phyloP scores from a whole-genome alignment of 83 land plant genomes.

The Picea abies region DNA sequence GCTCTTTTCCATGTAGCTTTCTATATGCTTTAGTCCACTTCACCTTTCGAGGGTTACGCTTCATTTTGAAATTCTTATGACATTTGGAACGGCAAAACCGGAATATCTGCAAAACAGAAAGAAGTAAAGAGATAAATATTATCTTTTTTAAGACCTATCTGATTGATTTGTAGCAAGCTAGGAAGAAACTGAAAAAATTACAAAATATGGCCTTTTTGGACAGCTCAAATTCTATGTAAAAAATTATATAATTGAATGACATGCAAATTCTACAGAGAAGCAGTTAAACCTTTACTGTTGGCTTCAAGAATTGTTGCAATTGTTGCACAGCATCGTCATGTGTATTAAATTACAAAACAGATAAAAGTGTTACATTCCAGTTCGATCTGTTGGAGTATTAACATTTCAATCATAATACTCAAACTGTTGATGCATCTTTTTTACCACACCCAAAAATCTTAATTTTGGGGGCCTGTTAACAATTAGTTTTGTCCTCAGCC shows the following conservation, averaged over 20 bases:
- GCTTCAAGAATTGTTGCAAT: neutral
- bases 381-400: neutral
- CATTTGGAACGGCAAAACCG: constrained; percentile 97
- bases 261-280: neutral
- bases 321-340: neutral
- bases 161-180: neutral
- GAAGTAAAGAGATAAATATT: neutral
- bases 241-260: neutral
- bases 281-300: neutral
- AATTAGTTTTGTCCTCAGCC: neutral
- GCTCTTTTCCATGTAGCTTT: constrained; percentile 90
- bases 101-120: constrained; percentile 61
- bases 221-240: neutral
- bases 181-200: neutral
- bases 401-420: no score
- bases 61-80: constrained; percentile 99
- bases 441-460: no score
- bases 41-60: constrained; percentile 98
- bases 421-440: no score
- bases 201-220: neutral
- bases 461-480: neutral
- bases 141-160: neutral
- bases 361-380: neutral
- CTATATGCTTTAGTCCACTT: constrained; percentile 99
- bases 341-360: neutral